Evolutionary conservation across 192 early-diverging fungal species (phyloP).

Genomic region (Linderina pennispora): DNA sequence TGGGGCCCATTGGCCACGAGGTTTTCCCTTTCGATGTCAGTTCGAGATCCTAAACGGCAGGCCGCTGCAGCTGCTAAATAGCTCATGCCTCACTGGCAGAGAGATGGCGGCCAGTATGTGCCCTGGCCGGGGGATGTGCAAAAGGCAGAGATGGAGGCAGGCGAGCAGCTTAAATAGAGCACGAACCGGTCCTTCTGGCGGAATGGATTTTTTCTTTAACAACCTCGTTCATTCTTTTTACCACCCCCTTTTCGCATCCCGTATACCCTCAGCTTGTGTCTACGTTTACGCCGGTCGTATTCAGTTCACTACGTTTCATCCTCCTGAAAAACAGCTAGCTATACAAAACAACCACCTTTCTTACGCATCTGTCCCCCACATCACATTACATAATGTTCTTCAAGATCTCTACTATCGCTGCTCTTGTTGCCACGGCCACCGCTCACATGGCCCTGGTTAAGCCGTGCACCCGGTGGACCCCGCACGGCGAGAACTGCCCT

Average conservation of each 20-base stretch:
- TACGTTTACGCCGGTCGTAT: slow-evolving; percentile 2
- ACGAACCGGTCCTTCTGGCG: too few species aligned
- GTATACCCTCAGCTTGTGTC: background rate
- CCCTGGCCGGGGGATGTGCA: too few species aligned
- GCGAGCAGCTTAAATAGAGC: too few species aligned
- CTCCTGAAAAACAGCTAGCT: background rate
- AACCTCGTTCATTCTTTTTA: background rate
- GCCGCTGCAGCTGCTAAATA: too few species aligned
- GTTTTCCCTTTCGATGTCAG: too few species aligned
- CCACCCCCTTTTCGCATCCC: background rate
- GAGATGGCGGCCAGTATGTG: too few species aligned
- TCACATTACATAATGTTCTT: background rate
- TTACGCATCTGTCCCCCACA: background rate
- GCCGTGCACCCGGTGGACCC: slow-evolving; percentile 5
- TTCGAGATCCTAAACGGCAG: too few species aligned
- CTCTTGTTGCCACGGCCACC: background rate
- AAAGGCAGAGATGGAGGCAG: too few species aligned
- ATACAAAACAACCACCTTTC: background rate
- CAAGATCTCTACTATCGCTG: slow-evolving; percentile 2
- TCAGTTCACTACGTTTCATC: background rate
- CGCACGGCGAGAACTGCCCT: slow-evolving; percentile 17
- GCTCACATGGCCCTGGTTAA: slow-evolving; percentile 7
- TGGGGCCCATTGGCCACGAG: too few species aligned
- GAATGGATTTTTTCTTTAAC: slow-evolving; percentile 1
- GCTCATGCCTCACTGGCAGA: too few species aligned